phyloP scores from a whole-genome alignment of 768 basidiomycete genomes.

The Termitomyces sp. region DNA sequence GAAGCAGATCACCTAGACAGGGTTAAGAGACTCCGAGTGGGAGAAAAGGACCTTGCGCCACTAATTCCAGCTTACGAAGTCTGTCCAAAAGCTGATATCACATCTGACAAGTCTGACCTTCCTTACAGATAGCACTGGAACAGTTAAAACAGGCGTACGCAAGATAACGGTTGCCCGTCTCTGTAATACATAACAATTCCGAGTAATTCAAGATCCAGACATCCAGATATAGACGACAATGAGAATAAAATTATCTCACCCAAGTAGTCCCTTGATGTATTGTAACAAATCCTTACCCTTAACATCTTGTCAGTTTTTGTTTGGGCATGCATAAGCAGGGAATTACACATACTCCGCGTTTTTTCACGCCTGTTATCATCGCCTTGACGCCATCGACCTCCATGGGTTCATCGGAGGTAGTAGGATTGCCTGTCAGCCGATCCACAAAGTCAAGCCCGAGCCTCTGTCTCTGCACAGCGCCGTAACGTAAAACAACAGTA shows the following conservation, averaged over 20 bases:
- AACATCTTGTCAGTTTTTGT: conserved; percentile 6
- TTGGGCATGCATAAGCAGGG: neutral
- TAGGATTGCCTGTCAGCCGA: conserved; percentile 5
- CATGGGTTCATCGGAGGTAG: conserved; percentile 18
- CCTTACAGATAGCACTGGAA: conserved; percentile 29
- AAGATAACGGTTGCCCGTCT: conserved; percentile 8
- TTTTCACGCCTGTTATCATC: conserved; percentile 77
- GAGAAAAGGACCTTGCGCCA: conserved; percentile 51
- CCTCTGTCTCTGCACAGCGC: conserved; percentile 50
- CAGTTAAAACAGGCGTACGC: conserved; percentile 34
- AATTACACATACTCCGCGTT: conserved; percentile 51
- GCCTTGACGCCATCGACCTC: conserved; percentile 54
- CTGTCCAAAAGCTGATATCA: conserved; percentile 7
- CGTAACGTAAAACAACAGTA: conserved; percentile 59
- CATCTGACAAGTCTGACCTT: neutral
- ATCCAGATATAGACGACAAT: neutral
- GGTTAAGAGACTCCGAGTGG: conserved; percentile 63
- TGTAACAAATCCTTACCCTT: conserved; percentile 67
- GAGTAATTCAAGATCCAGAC: neutral
- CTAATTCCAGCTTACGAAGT: conserved; percentile 68
- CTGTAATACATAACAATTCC: neutral
- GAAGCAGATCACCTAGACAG: conserved; percentile 62
- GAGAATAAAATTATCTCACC: conserved; percentile 28
- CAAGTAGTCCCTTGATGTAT: conserved; percentile 65
- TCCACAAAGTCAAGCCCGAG: conserved; percentile 22